Evolutionary conservation across 305 asterid species (phyloP).

Genomic region (Caryopteris hybrid): DNA sequence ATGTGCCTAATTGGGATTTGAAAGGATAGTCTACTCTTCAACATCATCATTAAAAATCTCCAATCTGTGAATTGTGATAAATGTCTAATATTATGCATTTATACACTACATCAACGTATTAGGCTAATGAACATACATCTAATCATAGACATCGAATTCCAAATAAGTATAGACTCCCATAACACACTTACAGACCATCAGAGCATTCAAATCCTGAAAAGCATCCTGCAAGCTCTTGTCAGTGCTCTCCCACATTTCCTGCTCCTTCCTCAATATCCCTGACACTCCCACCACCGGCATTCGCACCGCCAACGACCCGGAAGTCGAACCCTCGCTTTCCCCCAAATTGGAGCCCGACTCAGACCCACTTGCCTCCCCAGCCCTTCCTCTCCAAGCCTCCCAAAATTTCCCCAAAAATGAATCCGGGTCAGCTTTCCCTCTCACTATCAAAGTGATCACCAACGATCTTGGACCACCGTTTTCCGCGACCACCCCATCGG

Average conservation of each 20-base stretch:
- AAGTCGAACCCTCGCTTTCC: conserved; percentile 25
- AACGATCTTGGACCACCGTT: conserved; percentile 41
- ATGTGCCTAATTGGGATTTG: background rate
- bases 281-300: conserved; percentile 85
- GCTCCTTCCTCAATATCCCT: conserved; percentile 96
- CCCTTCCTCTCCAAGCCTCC: conserved; percentile 82
- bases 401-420: conserved; percentile 68
- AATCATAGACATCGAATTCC: background rate
- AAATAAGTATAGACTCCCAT: background rate
- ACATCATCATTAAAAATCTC: background rate
- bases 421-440: conserved; percentile 70
- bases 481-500: conserved; percentile 43
- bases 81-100: background rate
- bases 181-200: conserved; percentile 66
- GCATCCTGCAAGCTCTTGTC: conserved; percentile 98
- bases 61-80: conserved; percentile 5
- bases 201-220: conserved; percentile 96
- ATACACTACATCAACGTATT: background rate
- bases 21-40: background rate
- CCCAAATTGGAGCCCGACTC: conserved; percentile 27
- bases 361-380: conserved; percentile 58
- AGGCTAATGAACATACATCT: conserved; percentile 1
- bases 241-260: conserved; percentile 98
- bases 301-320: conserved; percentile 52
- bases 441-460: conserved; percentile 48